Percentiles rank a stretch among this genome's conserved stretches.
phyloP scores from a whole-genome alignment of 352 stramenopile genomes.

The Pythium phragmiticola region DNA sequence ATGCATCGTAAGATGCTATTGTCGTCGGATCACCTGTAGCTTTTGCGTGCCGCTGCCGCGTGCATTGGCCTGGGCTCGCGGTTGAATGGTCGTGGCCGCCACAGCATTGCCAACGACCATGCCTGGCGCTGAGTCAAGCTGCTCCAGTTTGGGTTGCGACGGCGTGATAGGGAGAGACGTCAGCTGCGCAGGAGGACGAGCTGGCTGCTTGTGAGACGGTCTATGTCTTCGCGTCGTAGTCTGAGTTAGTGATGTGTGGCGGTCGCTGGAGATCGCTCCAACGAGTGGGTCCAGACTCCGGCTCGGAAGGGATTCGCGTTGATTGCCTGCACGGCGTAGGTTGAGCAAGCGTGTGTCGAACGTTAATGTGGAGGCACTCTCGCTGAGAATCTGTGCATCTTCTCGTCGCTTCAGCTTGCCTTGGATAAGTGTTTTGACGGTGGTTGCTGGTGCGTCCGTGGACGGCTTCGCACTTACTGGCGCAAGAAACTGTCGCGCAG shows the following conservation, averaged over 20 bases:
- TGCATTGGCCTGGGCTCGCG: neutral
- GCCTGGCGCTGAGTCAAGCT: neutral
- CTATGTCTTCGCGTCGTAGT: conserved; percentile 3
- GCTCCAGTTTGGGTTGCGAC: neutral
- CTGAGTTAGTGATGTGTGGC: neutral
- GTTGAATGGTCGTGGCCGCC: neutral
- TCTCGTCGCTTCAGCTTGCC: conserved; percentile 19
- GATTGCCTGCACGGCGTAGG: neutral
- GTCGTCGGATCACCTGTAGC: conserved; percentile 1
- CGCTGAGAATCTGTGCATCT: conserved; percentile 5
- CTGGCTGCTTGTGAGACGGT: neutral
- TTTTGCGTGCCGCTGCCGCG: neutral
- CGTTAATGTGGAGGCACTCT: conserved; percentile 5
- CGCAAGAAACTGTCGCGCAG: conserved; percentile 38
- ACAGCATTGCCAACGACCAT: conserved; percentile 2
- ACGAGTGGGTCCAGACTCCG: neutral
- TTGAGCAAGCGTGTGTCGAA: conserved; percentile 1
- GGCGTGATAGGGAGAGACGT: conserved; percentile 1
- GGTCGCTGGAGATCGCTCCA: neutral
- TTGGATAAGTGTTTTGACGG: conserved; percentile 16
- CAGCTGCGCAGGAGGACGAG: conserved; percentile 3
- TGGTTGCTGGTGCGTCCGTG: neutral
- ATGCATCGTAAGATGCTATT: neutral
- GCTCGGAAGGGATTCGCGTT: neutral
- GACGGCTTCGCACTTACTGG: neutral